Evolutionary conservation across 2,329 filamentous ascomycete genomes (phyloP).

Genomic region (Beauveria rudraprayagi): DNA sequence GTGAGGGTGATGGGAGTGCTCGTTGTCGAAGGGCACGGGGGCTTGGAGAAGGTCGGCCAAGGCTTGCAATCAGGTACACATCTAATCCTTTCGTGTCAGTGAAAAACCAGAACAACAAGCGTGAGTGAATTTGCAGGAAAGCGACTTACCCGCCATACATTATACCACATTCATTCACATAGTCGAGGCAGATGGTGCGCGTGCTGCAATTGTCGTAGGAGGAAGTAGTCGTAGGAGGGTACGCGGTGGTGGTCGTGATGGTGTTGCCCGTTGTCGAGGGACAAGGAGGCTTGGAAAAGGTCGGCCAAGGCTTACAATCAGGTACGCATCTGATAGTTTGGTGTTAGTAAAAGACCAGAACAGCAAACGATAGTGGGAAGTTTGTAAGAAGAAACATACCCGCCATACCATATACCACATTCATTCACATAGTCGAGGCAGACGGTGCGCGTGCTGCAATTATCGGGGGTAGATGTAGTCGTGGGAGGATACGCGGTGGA

Average conservation of each 20-base stretch:
- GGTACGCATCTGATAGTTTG: constrained; percentile 16
- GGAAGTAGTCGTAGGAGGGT: neutral
- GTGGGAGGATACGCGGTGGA: neutral
- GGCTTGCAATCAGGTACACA: constrained; percentile 20
- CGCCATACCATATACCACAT: constrained; percentile 20
- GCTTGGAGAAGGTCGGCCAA: constrained; percentile 10
- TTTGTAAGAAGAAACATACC: constrained; percentile 13
- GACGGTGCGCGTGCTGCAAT: constrained; percentile 20
- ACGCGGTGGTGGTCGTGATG: constrained; percentile 7
- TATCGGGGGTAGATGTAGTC: constrained; percentile 2
- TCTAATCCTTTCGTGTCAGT: constrained; percentile 6
- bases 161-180: constrained; percentile 19
- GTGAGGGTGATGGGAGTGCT: neutral
- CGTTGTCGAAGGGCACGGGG: constrained; percentile 14
- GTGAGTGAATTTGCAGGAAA: neutral
- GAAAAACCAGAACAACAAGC: neutral
- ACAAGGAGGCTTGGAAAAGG: constrained; percentile 14
- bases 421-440: constrained; percentile 19
- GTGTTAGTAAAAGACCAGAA: neutral
- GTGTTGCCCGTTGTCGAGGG: constrained; percentile 7
- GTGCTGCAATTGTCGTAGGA: constrained; percentile 17
- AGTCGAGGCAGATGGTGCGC: constrained; percentile 19
- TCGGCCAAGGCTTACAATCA: constrained; percentile 17
- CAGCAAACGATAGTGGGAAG: no score
- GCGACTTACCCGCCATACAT: constrained; percentile 18